Conservation (phyloP, 2,329 filamentous ascomycete species). For the Calonectria fujianensis region DNA sequence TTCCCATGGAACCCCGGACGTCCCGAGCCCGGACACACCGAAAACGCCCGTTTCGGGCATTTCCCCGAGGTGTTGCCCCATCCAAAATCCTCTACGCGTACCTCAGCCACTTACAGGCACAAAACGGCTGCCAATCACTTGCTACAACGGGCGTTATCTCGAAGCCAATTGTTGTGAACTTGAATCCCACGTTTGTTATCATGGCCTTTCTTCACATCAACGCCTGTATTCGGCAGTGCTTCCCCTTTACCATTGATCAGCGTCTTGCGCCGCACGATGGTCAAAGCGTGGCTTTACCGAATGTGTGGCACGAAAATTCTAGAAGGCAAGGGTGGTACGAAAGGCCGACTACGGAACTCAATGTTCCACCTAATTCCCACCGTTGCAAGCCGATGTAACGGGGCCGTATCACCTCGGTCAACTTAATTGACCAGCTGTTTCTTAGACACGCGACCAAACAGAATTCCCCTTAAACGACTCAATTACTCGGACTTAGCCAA, state of each 20-base stretch:
- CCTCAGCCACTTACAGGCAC: neutral
- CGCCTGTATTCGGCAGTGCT: neutral
- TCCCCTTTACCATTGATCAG: neutral
- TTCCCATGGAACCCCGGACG: neutral
- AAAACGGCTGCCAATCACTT: neutral
- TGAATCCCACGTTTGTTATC: neutral
- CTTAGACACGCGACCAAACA: neutral
- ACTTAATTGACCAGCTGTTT: neutral
- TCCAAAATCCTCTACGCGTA: neutral
- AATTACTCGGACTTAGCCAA: neutral
- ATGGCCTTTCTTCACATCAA: neutral
- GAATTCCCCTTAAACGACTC: neutral
- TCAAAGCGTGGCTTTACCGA: slow-evolving; percentile 1
- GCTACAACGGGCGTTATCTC: neutral
- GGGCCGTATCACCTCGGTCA: neutral
- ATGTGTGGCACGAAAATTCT: neutral
- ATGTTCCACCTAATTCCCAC: neutral
- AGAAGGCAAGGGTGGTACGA: neutral
- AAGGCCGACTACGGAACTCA: neutral
- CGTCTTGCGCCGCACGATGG: neutral
- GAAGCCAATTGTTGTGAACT: neutral
- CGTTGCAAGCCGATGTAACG: neutral
- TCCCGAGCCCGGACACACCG: neutral
- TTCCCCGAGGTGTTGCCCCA: neutral
- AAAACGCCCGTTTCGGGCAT: neutral